Evolutionary conservation across 305 asterid species (phyloP).

Genomic region (Fraxinus latifolia): DNA sequence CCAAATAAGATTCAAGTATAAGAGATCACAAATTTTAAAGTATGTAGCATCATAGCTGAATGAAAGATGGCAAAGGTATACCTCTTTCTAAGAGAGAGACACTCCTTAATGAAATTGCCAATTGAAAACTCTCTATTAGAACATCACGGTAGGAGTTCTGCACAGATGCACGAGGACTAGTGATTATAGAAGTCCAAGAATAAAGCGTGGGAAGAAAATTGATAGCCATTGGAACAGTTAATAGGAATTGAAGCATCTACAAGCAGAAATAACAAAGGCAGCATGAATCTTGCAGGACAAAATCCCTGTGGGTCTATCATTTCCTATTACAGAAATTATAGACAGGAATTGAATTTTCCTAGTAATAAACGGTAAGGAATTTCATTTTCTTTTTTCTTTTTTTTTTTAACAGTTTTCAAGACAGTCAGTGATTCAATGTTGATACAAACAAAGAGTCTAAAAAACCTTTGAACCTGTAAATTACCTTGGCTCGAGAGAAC

Average conservation of each 20-base stretch:
- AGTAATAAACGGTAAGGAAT: neutral
- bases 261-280: neutral
- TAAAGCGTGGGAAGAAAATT: slow-evolving; percentile 9
- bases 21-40: neutral
- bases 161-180: slow-evolving; percentile 17
- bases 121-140: slow-evolving; percentile 67
- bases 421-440: neutral
- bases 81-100: slow-evolving; percentile 63
- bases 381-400: neutral
- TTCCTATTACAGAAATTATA: neutral
- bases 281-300: neutral
- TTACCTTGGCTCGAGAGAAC: slow-evolving; percentile 92
- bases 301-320: neutral
- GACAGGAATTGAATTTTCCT: neutral
- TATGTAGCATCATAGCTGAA: neutral
- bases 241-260: neutral
- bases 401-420: neutral
- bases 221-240: neutral
- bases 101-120: slow-evolving; percentile 68
- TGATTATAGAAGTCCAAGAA: neutral
- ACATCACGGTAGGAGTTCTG: slow-evolving; percentile 75
- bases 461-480: slow-evolving; percentile 6
- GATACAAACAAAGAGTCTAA: neutral
- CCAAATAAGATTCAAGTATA: neutral
- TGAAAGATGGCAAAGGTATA: slow-evolving; percentile 19